Conservation (phyloP, 192 early-diverging fungal genomes). For the Backusella westeae region DNA sequence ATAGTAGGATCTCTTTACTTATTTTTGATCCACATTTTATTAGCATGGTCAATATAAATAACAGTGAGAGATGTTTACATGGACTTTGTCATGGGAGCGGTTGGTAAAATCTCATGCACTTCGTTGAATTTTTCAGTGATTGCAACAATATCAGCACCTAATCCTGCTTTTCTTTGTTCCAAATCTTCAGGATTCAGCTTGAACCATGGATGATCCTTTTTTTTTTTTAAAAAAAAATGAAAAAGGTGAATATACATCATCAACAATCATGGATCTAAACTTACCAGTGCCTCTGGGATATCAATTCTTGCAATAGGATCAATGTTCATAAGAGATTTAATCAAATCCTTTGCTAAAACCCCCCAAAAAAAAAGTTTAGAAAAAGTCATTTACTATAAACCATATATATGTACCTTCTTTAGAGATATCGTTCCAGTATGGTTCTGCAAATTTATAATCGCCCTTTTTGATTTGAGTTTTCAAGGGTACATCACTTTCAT, state of each 20-base stretch:
- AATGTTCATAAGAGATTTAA: conserved; percentile 50
- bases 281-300: conserved; percentile 27
- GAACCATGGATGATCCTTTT: background rate
- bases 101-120: background rate
- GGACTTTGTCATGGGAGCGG: background rate
- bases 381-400: background rate
- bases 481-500: background rate
- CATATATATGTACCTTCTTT: conserved; percentile 38
- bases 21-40: background rate
- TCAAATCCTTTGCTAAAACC: conserved; percentile 52
- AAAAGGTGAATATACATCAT: background rate
- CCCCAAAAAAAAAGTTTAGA: background rate
- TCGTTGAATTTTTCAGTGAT: background rate
- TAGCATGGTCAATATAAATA: background rate
- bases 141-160: background rate
- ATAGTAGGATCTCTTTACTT: background rate
- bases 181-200: background rate
- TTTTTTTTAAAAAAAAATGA: too few relatives aligned
- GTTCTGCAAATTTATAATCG: conserved; percentile 74
- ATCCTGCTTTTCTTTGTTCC: background rate
- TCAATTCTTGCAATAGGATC: conserved; percentile 52
- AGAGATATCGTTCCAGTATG: conserved; percentile 81
- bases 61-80: background rate
- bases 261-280: background rate
- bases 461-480: conserved; percentile 43